These are phyloP conservation scores for Rhododendron simsii DNA, from an alignment of 148 eudicot species.

Conservation along the genomic window DNA sequence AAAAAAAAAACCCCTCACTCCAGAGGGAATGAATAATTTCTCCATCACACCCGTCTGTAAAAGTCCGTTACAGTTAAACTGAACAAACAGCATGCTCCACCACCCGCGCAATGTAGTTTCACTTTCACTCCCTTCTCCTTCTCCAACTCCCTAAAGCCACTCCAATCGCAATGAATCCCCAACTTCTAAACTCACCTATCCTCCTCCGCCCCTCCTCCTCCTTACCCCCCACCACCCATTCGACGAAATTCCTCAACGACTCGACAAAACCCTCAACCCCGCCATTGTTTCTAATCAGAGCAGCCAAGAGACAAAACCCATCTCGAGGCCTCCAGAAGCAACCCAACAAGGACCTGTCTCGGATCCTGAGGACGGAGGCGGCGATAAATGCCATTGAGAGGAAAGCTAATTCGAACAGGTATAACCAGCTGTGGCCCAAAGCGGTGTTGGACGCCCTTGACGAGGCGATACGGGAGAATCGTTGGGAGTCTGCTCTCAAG, in stretches of 20 bases:
- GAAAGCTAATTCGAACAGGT: constrained; percentile 59
- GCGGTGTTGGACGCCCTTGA: constrained; percentile 72
- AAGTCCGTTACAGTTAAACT: neutral
- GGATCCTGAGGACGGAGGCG: constrained; percentile 68
- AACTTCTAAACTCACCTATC: constrained; percentile 4
- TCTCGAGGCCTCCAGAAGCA: constrained; percentile 34
- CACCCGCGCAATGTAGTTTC: constrained; percentile 1
- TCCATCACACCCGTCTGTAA: too few species aligned
- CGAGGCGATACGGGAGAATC: constrained; percentile 43
- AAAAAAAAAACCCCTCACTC: too few species aligned
- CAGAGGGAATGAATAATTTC: too few species aligned
- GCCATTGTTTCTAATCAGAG: constrained; percentile 14
- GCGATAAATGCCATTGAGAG: constrained; percentile 57
- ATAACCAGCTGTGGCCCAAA: constrained; percentile 66
- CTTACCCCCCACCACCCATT: constrained; percentile 31
- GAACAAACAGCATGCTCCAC: neutral
- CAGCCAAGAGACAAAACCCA: constrained; percentile 27
- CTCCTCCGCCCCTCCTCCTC: constrained; percentile 14
- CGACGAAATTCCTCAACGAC: constrained; percentile 37
- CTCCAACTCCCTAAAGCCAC: neutral
- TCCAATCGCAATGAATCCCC: constrained; percentile 13
- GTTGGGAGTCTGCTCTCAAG: constrained; percentile 84
- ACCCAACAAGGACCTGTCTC: constrained; percentile 53
- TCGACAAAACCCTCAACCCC: neutral
- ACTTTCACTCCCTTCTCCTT: neutral